Percentiles rank a stretch among this genome's conserved stretches.
Conservation (phyloP, 2,329 filamentous ascomycete genomes). For the Fusarium vanettenii region DNA sequence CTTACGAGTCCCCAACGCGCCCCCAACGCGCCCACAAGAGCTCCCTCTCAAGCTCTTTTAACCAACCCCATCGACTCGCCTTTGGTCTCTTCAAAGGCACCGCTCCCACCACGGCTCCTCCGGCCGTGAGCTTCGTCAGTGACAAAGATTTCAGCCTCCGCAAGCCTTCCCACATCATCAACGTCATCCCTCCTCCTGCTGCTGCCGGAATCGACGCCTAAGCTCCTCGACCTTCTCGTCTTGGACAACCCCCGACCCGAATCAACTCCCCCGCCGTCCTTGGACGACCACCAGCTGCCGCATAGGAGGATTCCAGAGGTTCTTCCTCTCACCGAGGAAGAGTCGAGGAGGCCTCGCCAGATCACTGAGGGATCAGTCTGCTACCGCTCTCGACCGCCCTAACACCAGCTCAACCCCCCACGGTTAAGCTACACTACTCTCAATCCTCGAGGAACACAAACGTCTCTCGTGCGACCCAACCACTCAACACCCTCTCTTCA, state of each 20-base stretch:
- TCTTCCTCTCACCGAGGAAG: conserved; percentile 99
- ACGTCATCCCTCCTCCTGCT: conserved; percentile 70
- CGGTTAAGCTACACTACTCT: conserved; percentile 29
- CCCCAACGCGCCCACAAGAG: background rate
- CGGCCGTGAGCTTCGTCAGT: conserved; percentile 71
- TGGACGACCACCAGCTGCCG: conserved; percentile 89
- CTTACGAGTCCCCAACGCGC: background rate
- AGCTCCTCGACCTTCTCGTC: conserved; percentile 62
- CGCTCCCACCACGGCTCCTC: conserved; percentile 69
- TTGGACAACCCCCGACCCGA: conserved; percentile 62
- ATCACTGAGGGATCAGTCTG: conserved; percentile 89
- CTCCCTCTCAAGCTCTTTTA: background rate
- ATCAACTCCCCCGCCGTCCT: conserved; percentile 63
- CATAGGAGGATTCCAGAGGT: conserved; percentile 98
- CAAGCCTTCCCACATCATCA: conserved; percentile 74
- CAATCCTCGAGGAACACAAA: conserved; percentile 1
- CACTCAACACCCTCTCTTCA: conserved; percentile 22
- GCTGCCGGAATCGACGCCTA: conserved; percentile 59
- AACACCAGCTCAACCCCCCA: conserved; percentile 65
- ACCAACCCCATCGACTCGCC: conserved; percentile 54
- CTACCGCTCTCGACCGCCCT: conserved; percentile 96
- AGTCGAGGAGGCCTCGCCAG: conserved; percentile 98
- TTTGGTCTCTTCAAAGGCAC: conserved; percentile 78
- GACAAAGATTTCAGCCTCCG: conserved; percentile 77
- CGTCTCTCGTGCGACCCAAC: background rate